phyloP scores from a whole-genome alignment of 106 monocot species.

The Dendrobium officinale region DNA sequence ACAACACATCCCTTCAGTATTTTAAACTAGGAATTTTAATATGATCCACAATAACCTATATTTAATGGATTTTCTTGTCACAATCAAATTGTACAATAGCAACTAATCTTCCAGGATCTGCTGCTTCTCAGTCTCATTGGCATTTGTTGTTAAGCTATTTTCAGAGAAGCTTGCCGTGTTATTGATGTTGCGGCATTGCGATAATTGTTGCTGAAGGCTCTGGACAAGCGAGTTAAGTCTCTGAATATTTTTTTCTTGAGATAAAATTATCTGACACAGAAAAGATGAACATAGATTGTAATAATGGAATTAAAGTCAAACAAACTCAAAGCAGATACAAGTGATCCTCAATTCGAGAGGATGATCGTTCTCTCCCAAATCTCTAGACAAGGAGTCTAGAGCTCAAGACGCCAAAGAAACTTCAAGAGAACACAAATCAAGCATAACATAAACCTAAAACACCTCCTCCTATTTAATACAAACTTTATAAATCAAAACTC shows the following conservation, averaged over 20 bases:
- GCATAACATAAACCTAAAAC: too few species aligned
- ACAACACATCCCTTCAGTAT: background rate
- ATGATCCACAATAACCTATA: background rate
- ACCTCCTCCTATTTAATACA: too few species aligned
- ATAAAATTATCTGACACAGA: constrained; percentile 70
- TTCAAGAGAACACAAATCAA: too few species aligned
- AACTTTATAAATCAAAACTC: too few species aligned
- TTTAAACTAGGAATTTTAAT: background rate
- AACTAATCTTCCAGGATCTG: constrained; percentile 34
- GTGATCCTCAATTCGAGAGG: too few species aligned
- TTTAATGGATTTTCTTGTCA: background rate
- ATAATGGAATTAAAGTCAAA: too few species aligned
- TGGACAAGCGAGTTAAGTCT: constrained; percentile 53
- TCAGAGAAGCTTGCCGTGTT: constrained; percentile 17
- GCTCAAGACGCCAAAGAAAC: too few species aligned
- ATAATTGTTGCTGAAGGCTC: constrained; percentile 65
- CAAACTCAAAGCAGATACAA: too few species aligned
- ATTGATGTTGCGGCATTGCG: constrained; percentile 42
- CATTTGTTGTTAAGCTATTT: constrained; percentile 25
- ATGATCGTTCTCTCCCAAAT: too few species aligned
- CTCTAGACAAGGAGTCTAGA: too few species aligned
- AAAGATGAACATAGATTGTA: background rate
- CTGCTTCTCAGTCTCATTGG: constrained; percentile 36
- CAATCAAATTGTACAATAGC: background rate
- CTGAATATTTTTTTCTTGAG: constrained; percentile 88